Evolutionary conservation across 495 filamentous ascomycete species (phyloP).

Genomic region (Lophiostoma macrostomum): DNA sequence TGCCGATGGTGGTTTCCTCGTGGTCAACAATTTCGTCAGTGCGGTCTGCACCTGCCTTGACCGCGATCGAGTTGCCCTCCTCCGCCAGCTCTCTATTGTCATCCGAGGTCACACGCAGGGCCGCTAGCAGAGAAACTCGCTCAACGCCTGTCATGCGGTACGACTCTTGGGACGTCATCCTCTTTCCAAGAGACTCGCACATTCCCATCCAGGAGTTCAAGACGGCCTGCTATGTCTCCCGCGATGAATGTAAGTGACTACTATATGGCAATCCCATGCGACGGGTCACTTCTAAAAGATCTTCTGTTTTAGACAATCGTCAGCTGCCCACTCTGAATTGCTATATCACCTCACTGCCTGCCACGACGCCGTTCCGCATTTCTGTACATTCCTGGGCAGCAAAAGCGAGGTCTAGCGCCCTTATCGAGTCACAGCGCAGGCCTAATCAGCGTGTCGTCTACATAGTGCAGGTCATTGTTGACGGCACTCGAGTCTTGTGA

Average conservation of each 20-base stretch:
- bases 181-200: constrained; percentile 64
- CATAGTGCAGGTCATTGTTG: constrained; percentile 67
- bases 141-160: constrained; percentile 63
- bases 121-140: background rate
- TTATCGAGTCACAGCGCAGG: constrained; percentile 28
- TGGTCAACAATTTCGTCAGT: too few relatives aligned
- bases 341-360: constrained; percentile 67
- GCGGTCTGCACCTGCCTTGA: too few relatives aligned
- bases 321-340: constrained; percentile 69
- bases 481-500: constrained; percentile 66
- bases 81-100: too few relatives aligned
- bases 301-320: constrained; percentile 34
- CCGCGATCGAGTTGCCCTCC: too few relatives aligned
- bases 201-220: constrained; percentile 84
- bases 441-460: constrained; percentile 50
- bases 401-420: constrained; percentile 39
- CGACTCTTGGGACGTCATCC: constrained; percentile 79
- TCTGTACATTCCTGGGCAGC: constrained; percentile 80
- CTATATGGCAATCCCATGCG: too few relatives aligned
- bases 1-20: too few relatives aligned
- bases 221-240: constrained; percentile 73
- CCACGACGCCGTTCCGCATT: constrained; percentile 63
- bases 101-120: too few relatives aligned
- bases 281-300: background rate
- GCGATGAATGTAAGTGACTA: constrained; percentile 57